Evolutionary conservation across 495 filamentous ascomycete genomes (phyloP), one percentile per base, ranked within the genome.

Genomic region (Podospora australis): DNA sequence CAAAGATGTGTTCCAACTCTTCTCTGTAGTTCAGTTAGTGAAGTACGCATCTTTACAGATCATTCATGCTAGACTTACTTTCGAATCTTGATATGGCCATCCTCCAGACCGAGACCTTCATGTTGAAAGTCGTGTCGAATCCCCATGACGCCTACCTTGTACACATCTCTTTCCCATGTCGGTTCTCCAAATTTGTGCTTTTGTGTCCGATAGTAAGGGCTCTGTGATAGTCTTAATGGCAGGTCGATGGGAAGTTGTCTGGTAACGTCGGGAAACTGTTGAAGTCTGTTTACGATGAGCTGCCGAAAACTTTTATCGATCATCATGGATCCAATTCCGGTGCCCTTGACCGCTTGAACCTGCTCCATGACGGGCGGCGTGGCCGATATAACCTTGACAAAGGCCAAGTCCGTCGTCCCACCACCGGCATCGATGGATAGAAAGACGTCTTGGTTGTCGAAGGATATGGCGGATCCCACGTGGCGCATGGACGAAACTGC

Each of bases 1-100:
- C 78, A 54, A 85, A 84, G 10, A 79, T 52, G 8, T 50, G 51
- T 40, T 75, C 69, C 10, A 80, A 62, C 30, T 78, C 76, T 39
- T 71, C 61, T 41, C 67, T 74, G 49, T 41, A 50, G 38, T 4
- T 20, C 16, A 30, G 6, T 23, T 35, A n/a, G 22, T 44, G 17
- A 59, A 32, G 11, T 29, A 10, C 11, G 5, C 11, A 3, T 17
- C 36, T 20, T 20, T 23, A 39, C 7, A 43, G 14, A 22, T 7
- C 2, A 14, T 16, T 3, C 17, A 11, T 6, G 26, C 30, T n/a
- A n/a, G 17, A 58, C 54, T 49, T n/a, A 60, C 59, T 44, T 40
- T 11, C 49, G 30, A 26, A 70, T 50, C 14, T 63, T 43, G 53
- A 70, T 62, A 28, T 55, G 49, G 6, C 73, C 70, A 17, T 64